Evolutionary conservation across 1,139 yeast genomes (phyloP).

Genomic region (Scheffersomyces titani): DNA sequence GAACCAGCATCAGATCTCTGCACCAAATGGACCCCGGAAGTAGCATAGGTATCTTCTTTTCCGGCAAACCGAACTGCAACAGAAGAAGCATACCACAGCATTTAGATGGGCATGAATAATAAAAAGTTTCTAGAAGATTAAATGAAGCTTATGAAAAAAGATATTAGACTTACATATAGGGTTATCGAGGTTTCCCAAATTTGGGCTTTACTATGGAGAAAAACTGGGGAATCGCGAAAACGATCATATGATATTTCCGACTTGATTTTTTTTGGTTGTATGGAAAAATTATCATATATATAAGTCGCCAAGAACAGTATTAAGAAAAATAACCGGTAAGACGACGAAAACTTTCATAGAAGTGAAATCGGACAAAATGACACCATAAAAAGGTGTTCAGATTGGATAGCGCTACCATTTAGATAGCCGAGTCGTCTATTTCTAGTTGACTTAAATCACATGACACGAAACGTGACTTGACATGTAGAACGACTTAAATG

Average conservation of each 20-base stretch:
- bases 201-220: not conserved
- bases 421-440: not conserved
- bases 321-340: not conserved
- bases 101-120: not conserved
- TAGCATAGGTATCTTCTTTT: constrained; percentile 19
- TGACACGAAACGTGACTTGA: not conserved
- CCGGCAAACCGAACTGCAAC: constrained; percentile 27
- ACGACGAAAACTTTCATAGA: not conserved
- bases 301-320: not conserved
- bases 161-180: not conserved
- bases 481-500: not conserved
- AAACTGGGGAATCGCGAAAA: not conserved
- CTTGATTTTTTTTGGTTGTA: not conserved
- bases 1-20: constrained; percentile 1
- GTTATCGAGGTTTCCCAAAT: not conserved
- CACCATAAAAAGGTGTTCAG: not conserved
- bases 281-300: not conserved
- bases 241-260: not conserved
- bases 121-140: not conserved
- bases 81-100: constrained; percentile 25
- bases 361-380: not conserved
- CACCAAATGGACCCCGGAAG: constrained; percentile 29
- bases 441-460: not conserved
- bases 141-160: not conserved
- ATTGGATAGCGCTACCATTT: not conserved